phyloP scores from a whole-genome alignment of 192 early-diverging fungal species.

The Gaertneriomyces semiglobifer region DNA sequence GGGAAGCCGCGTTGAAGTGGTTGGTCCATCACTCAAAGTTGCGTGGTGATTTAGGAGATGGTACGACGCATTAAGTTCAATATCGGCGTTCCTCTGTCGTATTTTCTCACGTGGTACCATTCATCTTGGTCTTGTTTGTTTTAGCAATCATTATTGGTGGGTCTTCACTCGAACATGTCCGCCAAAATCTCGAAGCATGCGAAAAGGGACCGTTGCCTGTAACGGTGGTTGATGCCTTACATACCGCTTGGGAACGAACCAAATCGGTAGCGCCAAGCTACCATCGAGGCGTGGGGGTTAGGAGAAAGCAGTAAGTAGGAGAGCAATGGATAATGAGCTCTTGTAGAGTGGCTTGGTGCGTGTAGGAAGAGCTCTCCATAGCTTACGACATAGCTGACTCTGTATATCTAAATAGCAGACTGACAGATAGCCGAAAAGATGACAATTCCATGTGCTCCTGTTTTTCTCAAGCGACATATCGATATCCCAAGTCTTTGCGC shows the following conservation, averaged over 20 bases:
- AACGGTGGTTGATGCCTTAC: constrained; percentile 49
- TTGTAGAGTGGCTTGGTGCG: too few species aligned
- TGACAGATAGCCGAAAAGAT: too few species aligned
- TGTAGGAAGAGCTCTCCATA: too few species aligned
- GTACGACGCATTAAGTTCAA: constrained; percentile 21
- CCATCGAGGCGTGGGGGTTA: neutral
- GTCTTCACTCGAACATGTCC: constrained; percentile 43
- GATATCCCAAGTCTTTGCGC: too few species aligned
- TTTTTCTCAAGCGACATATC: too few species aligned
- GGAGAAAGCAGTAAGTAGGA: too few species aligned
- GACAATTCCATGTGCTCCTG: too few species aligned
- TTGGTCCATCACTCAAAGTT: constrained; percentile 45
- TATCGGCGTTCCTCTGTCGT: neutral
- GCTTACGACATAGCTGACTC: too few species aligned
- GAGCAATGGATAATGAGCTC: too few species aligned
- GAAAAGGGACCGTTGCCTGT: constrained; percentile 52
- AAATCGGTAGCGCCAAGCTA: constrained; percentile 23
- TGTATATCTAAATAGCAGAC: too few species aligned
- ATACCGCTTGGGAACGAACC: constrained; percentile 51
- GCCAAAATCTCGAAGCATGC: constrained; percentile 48
- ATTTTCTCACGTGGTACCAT: neutral
- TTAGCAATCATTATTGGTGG: constrained; percentile 46
- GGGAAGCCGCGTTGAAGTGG: constrained; percentile 44
- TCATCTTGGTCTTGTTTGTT: neutral
- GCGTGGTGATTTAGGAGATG: constrained; percentile 38